A percentile compares a stretch with the other conserved stretches of the same genome.
These are phyloP conservation scores for Colletotrichum scovillei DNA, from an alignment of 2,329 filamentous ascomycete species.

Conservation along the genomic window DNA sequence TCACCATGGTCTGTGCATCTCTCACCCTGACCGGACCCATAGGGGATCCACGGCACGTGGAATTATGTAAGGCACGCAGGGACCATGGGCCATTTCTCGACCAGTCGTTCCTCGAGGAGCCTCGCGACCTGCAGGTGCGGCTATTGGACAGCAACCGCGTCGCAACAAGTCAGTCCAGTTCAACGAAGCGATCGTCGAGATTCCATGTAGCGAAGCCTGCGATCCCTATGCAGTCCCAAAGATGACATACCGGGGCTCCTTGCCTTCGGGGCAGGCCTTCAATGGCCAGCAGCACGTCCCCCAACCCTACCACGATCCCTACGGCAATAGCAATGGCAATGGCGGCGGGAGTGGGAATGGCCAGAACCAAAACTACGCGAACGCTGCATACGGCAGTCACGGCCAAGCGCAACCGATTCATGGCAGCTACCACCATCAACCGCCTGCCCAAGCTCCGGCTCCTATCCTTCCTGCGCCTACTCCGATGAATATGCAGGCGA, in stretches of 20 bases:
- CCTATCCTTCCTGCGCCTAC: conserved; percentile 41
- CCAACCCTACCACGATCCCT: conserved; percentile 26
- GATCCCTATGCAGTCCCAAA: conserved; percentile 40
- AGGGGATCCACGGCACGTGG: conserved; percentile 17
- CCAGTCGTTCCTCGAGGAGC: conserved; percentile 17
- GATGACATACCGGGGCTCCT: conserved; percentile 50
- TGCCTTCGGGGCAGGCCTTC: conserved; percentile 54
- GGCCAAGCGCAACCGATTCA: conserved; percentile 43
- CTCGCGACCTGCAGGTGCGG: conserved; percentile 30
- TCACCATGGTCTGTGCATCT: conserved; percentile 6
- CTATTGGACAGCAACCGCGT: conserved; percentile 36
- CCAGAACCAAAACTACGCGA: conserved; percentile 36
- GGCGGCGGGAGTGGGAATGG: conserved; percentile 32
- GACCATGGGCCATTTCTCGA: conserved; percentile 4
- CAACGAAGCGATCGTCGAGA: conserved; percentile 27
- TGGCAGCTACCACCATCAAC: conserved; percentile 42
- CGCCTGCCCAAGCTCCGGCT: conserved; percentile 41
- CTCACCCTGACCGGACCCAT: neutral
- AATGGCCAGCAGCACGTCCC: conserved; percentile 47
- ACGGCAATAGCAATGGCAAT: conserved; percentile 30
- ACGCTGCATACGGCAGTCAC: conserved; percentile 34
- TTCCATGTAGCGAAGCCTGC: conserved; percentile 24
- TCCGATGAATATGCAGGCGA: conserved; percentile 37
- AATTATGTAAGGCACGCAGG: conserved; percentile 30
- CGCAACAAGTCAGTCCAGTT: conserved; percentile 26